Conservation (phyloP, 345 rosid species). For the Eucalyptus cloeziana region DNA sequence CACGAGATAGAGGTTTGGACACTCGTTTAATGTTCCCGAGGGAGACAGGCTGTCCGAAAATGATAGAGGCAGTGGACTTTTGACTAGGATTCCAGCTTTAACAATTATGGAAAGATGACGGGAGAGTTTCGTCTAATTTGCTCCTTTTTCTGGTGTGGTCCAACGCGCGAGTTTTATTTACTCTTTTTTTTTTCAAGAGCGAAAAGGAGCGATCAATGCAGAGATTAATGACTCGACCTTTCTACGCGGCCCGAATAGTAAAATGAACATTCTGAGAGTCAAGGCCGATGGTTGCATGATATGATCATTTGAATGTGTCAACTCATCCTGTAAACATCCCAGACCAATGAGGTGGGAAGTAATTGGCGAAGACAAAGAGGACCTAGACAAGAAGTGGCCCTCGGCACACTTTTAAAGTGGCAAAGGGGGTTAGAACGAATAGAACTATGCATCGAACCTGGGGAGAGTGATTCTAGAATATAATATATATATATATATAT, state of each 20-base stretch:
- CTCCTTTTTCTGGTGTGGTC: neutral
- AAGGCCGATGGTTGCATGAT: rapidly evolving
- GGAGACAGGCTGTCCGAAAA: neutral
- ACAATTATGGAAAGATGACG: neutral
- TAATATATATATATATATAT: too few relatives aligned
- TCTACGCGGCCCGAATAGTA: neutral
- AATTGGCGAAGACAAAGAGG: rapidly evolving
- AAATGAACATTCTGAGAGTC: neutral
- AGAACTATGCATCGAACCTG: too few relatives aligned
- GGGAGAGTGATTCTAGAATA: rapidly evolving
- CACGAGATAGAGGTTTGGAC: too few relatives aligned
- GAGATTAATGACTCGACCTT: neutral
- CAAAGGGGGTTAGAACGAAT: too few relatives aligned
- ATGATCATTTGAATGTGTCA: neutral
- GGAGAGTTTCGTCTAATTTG: neutral
- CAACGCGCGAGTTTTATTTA: neutral
- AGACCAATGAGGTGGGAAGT: too few relatives aligned
- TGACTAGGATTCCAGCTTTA: neutral
- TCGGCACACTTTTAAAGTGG: rapidly evolving
- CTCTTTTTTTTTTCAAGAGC: neutral
- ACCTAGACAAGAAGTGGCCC: too few relatives aligned
- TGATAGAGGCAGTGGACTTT: neutral
- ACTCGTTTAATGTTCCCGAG: neutral
- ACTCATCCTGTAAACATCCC: too few relatives aligned
- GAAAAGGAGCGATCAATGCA: neutral